phyloP scores from a whole-genome alignment of 805 yeast species.

The Lipomyces yamanashiensis region DNA sequence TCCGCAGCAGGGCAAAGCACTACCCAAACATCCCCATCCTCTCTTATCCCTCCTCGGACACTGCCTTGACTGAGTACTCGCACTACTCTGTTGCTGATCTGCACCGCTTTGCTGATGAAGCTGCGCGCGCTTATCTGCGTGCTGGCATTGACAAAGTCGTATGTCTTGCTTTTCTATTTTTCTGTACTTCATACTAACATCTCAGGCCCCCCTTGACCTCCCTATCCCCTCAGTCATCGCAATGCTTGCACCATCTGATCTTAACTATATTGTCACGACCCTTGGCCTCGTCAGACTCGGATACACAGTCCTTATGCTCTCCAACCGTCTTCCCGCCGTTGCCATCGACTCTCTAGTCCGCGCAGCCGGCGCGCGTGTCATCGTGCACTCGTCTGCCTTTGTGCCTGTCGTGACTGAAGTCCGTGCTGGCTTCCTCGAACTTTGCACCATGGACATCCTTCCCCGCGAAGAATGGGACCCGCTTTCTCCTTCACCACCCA shows the following conservation, averaged over 20 bases:
- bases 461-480: constrained; percentile 12
- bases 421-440: background rate
- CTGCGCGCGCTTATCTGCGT: constrained; percentile 13
- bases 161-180: background rate
- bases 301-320: constrained; percentile 23
- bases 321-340: constrained; percentile 23
- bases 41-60: constrained; percentile 16
- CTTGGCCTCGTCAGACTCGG: constrained; percentile 27
- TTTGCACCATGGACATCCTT: constrained; percentile 3
- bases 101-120: constrained; percentile 24
- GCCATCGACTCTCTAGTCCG: constrained; percentile 17
- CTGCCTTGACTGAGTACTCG: constrained; percentile 16
- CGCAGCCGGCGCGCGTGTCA: constrained; percentile 5
- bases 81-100: constrained; percentile 19
- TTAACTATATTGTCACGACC: constrained; percentile 21
- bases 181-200: background rate
- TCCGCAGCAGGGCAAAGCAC: constrained; percentile 26
- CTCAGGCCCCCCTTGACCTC: constrained; percentile 7
- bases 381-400: constrained; percentile 9
- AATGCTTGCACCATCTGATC: constrained; percentile 25
- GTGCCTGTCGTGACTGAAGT: constrained; percentile 5
- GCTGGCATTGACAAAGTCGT: constrained; percentile 16
- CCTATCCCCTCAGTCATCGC: constrained; percentile 14
- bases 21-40: constrained; percentile 16
- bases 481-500: background rate